These are phyloP conservation scores for Fusarium robinianum DNA, from an alignment of 2,329 filamentous ascomycete genomes.

Conservation along the genomic window DNA sequence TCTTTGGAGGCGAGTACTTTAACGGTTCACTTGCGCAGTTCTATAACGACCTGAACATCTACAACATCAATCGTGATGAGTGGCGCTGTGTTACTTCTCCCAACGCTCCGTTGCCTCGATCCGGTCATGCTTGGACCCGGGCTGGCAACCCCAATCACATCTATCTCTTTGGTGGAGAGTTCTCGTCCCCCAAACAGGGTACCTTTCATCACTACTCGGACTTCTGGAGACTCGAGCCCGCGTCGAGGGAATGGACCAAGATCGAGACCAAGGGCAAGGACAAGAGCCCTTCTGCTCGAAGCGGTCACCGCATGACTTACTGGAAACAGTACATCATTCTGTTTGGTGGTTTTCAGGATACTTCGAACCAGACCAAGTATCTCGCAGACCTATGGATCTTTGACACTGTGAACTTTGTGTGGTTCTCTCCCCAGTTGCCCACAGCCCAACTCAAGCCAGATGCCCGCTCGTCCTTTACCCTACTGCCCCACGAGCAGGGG, in stretches of 20 bases:
- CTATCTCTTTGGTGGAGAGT: slow-evolving; percentile 95
- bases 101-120: slow-evolving; percentile 87
- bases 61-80: slow-evolving; percentile 81
- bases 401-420: slow-evolving; percentile 84
- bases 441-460: slow-evolving; percentile 86
- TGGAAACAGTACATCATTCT: slow-evolving; percentile 97
- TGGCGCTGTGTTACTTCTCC: slow-evolving; percentile 91
- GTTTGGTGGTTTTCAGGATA: slow-evolving; percentile 97
- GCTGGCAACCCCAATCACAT: slow-evolving; percentile 83
- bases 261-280: slow-evolving; percentile 79
- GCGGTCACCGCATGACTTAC: slow-evolving; percentile 93
- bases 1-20: slow-evolving; percentile 96
- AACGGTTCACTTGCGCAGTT: slow-evolving; percentile 84
- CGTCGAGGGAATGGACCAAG: slow-evolving; percentile 85
- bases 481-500: slow-evolving; percentile 87
- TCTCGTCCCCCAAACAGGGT: slow-evolving; percentile 94
- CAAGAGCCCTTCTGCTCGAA: slow-evolving; percentile 80
- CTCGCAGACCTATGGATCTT: slow-evolving; percentile 94
- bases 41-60: slow-evolving; percentile 69
- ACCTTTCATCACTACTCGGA: slow-evolving; percentile 99
- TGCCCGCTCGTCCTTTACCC: slow-evolving; percentile 85
- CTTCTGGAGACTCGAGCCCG: slow-evolving; percentile 91
- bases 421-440: slow-evolving; percentile 77
- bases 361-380: slow-evolving; percentile 92
- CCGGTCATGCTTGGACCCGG: slow-evolving; percentile 92